Evolutionary conservation across 2,329 filamentous ascomycete genomes (phyloP), one percentile per base, ranked within the genome.

Genomic region (Reticulascus tulasneorum): DNA sequence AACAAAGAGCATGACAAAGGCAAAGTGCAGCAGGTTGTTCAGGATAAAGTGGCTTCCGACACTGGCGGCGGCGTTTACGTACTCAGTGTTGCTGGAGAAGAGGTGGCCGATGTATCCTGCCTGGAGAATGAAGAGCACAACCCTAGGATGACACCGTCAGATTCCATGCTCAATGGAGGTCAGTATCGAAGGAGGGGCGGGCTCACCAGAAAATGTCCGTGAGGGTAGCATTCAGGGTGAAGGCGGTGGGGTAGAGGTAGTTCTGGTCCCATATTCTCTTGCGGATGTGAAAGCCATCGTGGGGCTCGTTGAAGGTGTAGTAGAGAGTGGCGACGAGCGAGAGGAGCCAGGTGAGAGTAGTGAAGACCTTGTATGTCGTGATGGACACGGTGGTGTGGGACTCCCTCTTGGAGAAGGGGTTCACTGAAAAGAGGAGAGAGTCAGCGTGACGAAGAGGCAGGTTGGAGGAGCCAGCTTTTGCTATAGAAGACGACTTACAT

Each of bases 41-140:
- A 84, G 57, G 58, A 94, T 88, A 62, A 91, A 94, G 68, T 94
- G 86, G 49, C 78, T 75, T 42, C 86, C 88, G 11, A 94, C 82
- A 47, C 85, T 81, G 47, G 83, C 84, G 16, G 88, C 86, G 12
- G 79, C 73, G 42, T 77, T 75, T 45, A 87, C 76, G 35, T 76
- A 69, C 19, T 76, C 75, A 29, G 69, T 55, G 48, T 83, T 77
- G 47, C 69, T 67, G 29, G 79, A 82, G 70, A 88, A 94, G 47
- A 95, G 77, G 51, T 87, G 79, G 51, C 72, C 77, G 41, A 89
- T 69, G 60, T 94, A 94, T 49, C 75, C 79, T 35, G 82, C 64
- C 58, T 95, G 89, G 23, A 86, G 70, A 49, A 89, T 60, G 56
- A 87, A 86, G 40, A 94, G 74, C 32, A 82, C 62, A 44, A 88